phyloP scores from a whole-genome alignment of 1,139 yeast species.

The Sugiyamaella sp. region DNA sequence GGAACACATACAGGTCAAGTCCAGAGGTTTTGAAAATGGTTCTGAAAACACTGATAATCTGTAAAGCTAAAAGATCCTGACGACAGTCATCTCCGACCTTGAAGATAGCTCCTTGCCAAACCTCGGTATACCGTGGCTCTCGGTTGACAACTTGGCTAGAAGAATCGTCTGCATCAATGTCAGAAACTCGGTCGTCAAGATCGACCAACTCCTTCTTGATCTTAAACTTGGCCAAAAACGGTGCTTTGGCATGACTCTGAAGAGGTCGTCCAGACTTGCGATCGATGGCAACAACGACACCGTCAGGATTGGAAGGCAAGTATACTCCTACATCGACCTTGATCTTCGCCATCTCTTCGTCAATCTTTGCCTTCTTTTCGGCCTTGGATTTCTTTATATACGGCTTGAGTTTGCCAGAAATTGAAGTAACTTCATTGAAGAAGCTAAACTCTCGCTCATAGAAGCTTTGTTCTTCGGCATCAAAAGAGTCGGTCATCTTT shows the following conservation, averaged over 20 bases:
- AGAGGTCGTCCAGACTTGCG: constrained; percentile 93
- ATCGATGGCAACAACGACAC: constrained; percentile 87
- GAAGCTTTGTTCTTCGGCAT: constrained; percentile 61
- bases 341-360: constrained; percentile 89
- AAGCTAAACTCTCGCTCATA: constrained; percentile 86
- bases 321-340: constrained; percentile 82
- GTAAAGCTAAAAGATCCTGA: constrained; percentile 94
- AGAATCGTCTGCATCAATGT: constrained; percentile 14
- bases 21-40: constrained; percentile 89
- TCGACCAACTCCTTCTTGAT: constrained; percentile 58
- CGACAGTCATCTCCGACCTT: constrained; percentile 99
- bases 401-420: constrained; percentile 93
- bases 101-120: constrained; percentile 94
- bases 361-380: constrained; percentile 94
- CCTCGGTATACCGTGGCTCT: constrained; percentile 34
- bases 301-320: constrained; percentile 96
- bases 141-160: constrained; percentile 22
- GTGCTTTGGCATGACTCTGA: constrained; percentile 98
- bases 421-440: constrained; percentile 87
- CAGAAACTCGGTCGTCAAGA: constrained; percentile 25
- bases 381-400: constrained; percentile 92
- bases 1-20: constrained; percentile 86
- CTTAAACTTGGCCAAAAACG: constrained; percentile 94
- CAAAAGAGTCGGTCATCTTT: constrained; percentile 66
- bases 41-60: constrained; percentile 86